Evolutionary conservation across 1,284 basidiomycete genomes (phyloP).

Genomic region (Boletus smithii): DNA sequence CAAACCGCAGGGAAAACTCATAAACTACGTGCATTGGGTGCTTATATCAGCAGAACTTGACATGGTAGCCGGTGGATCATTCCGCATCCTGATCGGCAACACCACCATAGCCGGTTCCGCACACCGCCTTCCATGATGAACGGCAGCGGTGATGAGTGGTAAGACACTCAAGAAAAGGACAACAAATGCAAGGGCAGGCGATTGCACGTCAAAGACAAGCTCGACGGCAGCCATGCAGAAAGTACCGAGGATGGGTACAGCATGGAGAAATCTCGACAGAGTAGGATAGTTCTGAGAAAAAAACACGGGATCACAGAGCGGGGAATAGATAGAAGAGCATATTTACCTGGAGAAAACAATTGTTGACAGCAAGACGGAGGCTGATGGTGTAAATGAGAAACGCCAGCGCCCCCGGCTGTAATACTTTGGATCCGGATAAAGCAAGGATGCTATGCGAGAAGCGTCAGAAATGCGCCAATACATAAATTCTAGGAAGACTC

Average conservation of each 20-base stretch:
- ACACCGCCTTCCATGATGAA: background rate
- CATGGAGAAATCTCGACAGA: background rate
- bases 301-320: too few species aligned
- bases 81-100: background rate
- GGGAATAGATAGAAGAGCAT: background rate
- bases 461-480: too few species aligned
- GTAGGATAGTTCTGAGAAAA: background rate
- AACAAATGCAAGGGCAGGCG: conserved; percentile 1
- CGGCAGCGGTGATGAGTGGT: conserved; percentile 3
- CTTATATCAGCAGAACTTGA: too few species aligned
- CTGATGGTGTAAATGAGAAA: conserved; percentile 1
- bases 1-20: too few species aligned
- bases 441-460: background rate
- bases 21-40: too few species aligned
- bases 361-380: background rate
- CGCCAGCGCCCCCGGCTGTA: background rate
- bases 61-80: too few species aligned
- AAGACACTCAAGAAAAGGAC: conserved; percentile 11
- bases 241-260: conserved; percentile 4
- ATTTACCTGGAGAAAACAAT: background rate
- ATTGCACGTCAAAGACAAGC: conserved; percentile 2
- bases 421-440: background rate
- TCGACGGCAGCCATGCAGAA: conserved; percentile 7
- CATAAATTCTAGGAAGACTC: background rate
- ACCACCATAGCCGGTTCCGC: background rate